A percentile compares a stretch with the other conserved stretches of the same genome.
Conservation (phyloP, 1,284 basidiomycete species). For the Butyriboletus pseudospeciosus region DNA sequence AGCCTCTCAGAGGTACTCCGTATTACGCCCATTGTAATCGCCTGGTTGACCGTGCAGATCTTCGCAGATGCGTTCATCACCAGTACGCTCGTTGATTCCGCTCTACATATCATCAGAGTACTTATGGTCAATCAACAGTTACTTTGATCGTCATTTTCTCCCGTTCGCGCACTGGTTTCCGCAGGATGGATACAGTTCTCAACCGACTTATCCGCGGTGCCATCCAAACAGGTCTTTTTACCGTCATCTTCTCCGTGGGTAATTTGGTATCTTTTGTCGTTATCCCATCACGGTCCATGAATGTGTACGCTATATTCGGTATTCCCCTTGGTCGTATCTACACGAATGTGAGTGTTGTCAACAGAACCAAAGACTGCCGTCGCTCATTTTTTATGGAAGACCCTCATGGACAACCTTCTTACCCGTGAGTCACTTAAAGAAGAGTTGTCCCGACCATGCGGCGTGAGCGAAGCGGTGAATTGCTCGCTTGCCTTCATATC, state of each 20-base stretch:
- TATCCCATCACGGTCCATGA: slow-evolving; percentile 14
- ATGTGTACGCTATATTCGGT: slow-evolving; percentile 31
- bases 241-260: slow-evolving; percentile 40
- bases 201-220: slow-evolving; percentile 45
- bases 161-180: slow-evolving; percentile 43
- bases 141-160: slow-evolving; percentile 34
- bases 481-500: background rate
- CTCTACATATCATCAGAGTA: background rate
- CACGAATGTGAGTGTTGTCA: slow-evolving; percentile 25
- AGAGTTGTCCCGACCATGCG: slow-evolving; percentile 2
- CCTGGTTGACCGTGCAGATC: slow-evolving; percentile 42
- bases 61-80: slow-evolving; percentile 39
- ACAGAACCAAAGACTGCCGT: no score
- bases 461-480: background rate
- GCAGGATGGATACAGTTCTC: slow-evolving; percentile 42
- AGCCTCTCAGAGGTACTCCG: slow-evolving; percentile 28
- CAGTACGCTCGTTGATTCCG: slow-evolving; percentile 21
- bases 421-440: slow-evolving; percentile 9
- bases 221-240: slow-evolving; percentile 45
- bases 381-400: background rate
- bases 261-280: slow-evolving; percentile 40
- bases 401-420: slow-evolving; percentile 16
- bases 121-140: slow-evolving; percentile 11
- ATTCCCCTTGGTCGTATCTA: slow-evolving; percentile 33
- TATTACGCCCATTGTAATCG: slow-evolving; percentile 28